Percentiles rank a stretch among this genome's conserved stretches.
phyloP scores from a whole-genome alignment of 2,329 filamentous ascomycete species.

The Penicillium sp. region DNA sequence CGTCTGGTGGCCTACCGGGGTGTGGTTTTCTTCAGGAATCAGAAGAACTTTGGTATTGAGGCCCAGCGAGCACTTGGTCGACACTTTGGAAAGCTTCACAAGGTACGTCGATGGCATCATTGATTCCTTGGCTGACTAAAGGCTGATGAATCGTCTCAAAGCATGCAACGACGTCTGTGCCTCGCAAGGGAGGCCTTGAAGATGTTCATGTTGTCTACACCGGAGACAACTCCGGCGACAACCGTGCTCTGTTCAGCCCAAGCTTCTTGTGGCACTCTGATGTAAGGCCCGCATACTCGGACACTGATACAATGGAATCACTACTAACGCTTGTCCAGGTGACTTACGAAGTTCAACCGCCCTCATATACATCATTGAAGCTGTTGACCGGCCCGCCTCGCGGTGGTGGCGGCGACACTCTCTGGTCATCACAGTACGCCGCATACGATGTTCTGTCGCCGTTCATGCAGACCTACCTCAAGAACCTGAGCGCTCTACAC shows the following conservation, averaged over 20 bases:
- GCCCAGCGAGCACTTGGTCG: constrained; percentile 52
- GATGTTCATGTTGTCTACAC: constrained; percentile 58
- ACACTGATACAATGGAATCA: neutral
- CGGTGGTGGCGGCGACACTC: constrained; percentile 57
- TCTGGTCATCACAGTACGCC: constrained; percentile 59
- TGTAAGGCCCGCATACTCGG: constrained; percentile 34
- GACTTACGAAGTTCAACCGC: constrained; percentile 57
- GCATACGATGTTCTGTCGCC: constrained; percentile 57
- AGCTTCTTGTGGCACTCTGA: constrained; percentile 57
- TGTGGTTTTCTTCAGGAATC: constrained; percentile 58
- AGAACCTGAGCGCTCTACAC: constrained; percentile 56
- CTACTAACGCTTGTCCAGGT: constrained; percentile 35
- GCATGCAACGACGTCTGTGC: constrained; percentile 55
- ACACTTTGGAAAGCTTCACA: constrained; percentile 55
- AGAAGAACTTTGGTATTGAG: constrained; percentile 55
- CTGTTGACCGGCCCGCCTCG: constrained; percentile 53
- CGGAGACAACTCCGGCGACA: constrained; percentile 53
- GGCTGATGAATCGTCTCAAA: no score
- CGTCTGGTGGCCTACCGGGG: constrained; percentile 54
- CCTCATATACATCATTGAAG: constrained; percentile 57
- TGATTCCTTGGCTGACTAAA: no score
- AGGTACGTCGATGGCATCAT: no score
- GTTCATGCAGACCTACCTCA: constrained; percentile 58
- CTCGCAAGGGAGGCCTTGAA: constrained; percentile 49
- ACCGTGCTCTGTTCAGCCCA: constrained; percentile 54